Evolutionary conservation across 2,329 filamentous ascomycete species (phyloP).

Genomic region (Alternaria dauci): DNA sequence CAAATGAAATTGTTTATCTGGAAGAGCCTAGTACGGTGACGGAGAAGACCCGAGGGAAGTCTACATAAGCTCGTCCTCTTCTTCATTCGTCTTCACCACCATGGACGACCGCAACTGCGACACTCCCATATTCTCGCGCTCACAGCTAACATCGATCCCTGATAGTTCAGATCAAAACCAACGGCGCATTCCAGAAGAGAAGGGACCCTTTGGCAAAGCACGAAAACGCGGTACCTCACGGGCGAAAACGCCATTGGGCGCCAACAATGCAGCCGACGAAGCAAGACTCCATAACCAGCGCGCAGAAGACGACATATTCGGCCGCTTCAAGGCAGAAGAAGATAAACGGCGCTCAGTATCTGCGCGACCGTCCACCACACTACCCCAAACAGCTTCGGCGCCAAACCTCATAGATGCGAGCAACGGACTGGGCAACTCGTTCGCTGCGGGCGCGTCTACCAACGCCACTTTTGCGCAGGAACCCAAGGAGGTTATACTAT

Average conservation of each 20-base stretch:
- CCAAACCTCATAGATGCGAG: conserved; percentile 43
- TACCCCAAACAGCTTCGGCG: conserved; percentile 44
- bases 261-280: conserved; percentile 65
- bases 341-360: conserved; percentile 41
- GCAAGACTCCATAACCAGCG: conserved; percentile 55
- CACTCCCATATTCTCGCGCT: neutral
- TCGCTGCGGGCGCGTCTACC: conserved; percentile 38
- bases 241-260: conserved; percentile 63
- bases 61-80: neutral
- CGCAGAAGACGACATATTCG: conserved; percentile 59
- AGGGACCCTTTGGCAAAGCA: conserved; percentile 68
- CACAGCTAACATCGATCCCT: conserved; percentile 26
- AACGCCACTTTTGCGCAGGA: conserved; percentile 57
- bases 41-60: neutral
- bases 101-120: conserved; percentile 7
- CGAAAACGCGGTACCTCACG: conserved; percentile 58
- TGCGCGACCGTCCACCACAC: conserved; percentile 29
- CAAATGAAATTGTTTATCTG: neutral
- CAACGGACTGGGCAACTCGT: conserved; percentile 37
- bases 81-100: neutral
- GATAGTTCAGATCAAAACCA: conserved; percentile 55
- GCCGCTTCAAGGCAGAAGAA: conserved; percentile 42
- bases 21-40: neutral
- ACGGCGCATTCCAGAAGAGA: conserved; percentile 65
- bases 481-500: conserved; percentile 82